Evolutionary conservation across 1,284 basidiomycete genomes (phyloP).

Genomic region (Puccinia hordei): DNA sequence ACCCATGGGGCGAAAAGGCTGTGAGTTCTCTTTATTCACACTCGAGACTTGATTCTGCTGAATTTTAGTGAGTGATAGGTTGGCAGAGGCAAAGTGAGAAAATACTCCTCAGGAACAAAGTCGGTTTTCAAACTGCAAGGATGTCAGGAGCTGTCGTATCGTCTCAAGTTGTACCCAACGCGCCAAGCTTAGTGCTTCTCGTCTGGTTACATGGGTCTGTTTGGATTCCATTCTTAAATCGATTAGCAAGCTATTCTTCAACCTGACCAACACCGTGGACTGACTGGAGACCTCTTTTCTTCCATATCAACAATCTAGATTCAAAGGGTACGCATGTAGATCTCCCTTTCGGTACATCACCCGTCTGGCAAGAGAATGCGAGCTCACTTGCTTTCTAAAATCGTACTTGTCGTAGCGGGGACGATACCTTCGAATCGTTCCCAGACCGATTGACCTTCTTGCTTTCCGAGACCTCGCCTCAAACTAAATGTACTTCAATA

Average conservation of each 20-base stretch:
- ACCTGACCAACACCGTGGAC: neutral
- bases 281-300: neutral
- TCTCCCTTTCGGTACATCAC: neutral
- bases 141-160: neutral
- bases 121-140: neutral
- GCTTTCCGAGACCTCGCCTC: slow-evolving; percentile 35
- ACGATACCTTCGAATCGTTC: slow-evolving; percentile 45
- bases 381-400: neutral
- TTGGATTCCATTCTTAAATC: neutral
- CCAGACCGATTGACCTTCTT: slow-evolving; percentile 36
- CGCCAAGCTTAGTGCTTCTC: neutral
- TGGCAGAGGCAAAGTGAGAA: too few species aligned
- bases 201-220: slow-evolving; percentile 16
- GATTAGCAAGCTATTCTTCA: too few species aligned
- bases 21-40: neutral
- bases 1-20: neutral
- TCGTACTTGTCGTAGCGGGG: too few species aligned
- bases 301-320: neutral
- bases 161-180: neutral
- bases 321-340: slow-evolving; percentile 4
- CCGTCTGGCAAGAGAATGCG: neutral
- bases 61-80: too few species aligned
- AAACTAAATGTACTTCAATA: slow-evolving; percentile 33
- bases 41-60: too few species aligned
- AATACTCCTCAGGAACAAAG: neutral